These are phyloP conservation scores for Ambrosia trifida DNA, from an alignment of 129 eudicot genomes.

Conservation along the genomic window DNA sequence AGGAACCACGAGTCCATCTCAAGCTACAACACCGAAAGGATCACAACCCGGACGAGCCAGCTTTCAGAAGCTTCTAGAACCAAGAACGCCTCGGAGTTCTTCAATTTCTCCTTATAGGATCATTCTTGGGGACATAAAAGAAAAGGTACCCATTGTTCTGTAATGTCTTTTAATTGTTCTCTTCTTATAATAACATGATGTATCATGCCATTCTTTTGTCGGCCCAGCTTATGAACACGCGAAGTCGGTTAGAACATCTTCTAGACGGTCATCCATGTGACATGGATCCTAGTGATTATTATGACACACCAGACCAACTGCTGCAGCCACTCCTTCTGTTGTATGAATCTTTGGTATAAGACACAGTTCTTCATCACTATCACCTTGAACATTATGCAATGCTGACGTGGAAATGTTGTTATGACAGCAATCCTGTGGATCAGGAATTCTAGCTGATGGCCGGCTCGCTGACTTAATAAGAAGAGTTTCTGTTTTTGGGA, in stretches of 20 bases:
- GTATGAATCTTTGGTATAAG: slow-evolving; percentile 84
- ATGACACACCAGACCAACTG: slow-evolving; percentile 78
- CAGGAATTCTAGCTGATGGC: slow-evolving; percentile 92
- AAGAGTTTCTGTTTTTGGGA: slow-evolving; percentile 84
- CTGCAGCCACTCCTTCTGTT: slow-evolving; percentile 78
- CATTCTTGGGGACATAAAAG: slow-evolving; percentile 89
- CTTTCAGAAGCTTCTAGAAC: slow-evolving; percentile 89
- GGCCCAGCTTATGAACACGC: slow-evolving; percentile 71
- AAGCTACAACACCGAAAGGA: slow-evolving; percentile 43
- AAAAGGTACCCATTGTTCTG: slow-evolving; percentile 54
- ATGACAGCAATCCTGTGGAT: slow-evolving; percentile 81
- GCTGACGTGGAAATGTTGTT: slow-evolving; percentile 12
- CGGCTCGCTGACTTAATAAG: slow-evolving; percentile 88
- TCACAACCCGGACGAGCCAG: slow-evolving; percentile 68
- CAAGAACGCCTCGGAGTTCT: slow-evolving; percentile 67
- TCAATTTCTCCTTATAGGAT: slow-evolving; percentile 81
- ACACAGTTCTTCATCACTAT: background rate
- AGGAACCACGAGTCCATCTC: slow-evolving; percentile 39
- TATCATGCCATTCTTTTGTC: slow-evolving; percentile 11
- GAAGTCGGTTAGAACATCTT: slow-evolving; percentile 76
- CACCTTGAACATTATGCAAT: background rate
- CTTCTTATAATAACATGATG: background rate
- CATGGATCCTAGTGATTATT: slow-evolving; percentile 65
- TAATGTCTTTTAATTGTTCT: background rate
- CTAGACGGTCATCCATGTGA: slow-evolving; percentile 87